Conservation (phyloP, 2,329 filamentous ascomycete genomes). For the Hawksworthiomyces lignivorus region DNA sequence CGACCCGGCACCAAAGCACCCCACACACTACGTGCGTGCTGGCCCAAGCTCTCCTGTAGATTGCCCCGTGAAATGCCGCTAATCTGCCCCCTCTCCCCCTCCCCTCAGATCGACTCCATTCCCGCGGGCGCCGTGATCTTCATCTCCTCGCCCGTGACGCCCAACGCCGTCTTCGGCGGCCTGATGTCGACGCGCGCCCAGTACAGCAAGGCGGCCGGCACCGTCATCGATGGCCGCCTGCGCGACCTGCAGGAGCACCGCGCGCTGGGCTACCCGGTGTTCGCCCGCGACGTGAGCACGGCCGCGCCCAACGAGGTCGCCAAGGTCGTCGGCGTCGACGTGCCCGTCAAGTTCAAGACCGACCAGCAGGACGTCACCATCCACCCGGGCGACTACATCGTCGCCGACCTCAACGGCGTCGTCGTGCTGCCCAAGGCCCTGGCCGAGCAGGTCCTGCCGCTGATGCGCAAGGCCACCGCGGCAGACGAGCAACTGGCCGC, state of each 20-base stretch:
- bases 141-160: slow-evolving; percentile 38
- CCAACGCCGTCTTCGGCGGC: slow-evolving; percentile 47
- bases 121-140: slow-evolving; percentile 41
- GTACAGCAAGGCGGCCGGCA: slow-evolving; percentile 35
- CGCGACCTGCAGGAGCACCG: slow-evolving; percentile 47
- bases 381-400: slow-evolving; percentile 35
- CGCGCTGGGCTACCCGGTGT: slow-evolving; percentile 37
- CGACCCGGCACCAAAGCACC: slow-evolving; percentile 36
- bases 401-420: slow-evolving; percentile 38
- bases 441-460: slow-evolving; percentile 30
- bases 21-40: slow-evolving; percentile 36
- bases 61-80: too few relatives aligned
- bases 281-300: slow-evolving; percentile 36
- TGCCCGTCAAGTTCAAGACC: slow-evolving; percentile 30
- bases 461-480: slow-evolving; percentile 33
- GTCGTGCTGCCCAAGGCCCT: slow-evolving; percentile 33
- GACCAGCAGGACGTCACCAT: slow-evolving; percentile 31
- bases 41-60: too few relatives aligned
- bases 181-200: slow-evolving; percentile 43
- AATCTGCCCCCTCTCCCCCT: too few relatives aligned
- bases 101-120: slow-evolving; percentile 39
- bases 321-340: slow-evolving; percentile 35
- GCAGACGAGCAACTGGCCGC: slow-evolving; percentile 35
- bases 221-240: slow-evolving; percentile 44
- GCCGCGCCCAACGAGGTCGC: slow-evolving; percentile 33